Percentiles rank a stretch among this genome's conserved stretches.
These are phyloP conservation scores for Globisporangium megalacanthum DNA, from an alignment of 352 stramenopile genomes.

Conservation along the genomic window DNA sequence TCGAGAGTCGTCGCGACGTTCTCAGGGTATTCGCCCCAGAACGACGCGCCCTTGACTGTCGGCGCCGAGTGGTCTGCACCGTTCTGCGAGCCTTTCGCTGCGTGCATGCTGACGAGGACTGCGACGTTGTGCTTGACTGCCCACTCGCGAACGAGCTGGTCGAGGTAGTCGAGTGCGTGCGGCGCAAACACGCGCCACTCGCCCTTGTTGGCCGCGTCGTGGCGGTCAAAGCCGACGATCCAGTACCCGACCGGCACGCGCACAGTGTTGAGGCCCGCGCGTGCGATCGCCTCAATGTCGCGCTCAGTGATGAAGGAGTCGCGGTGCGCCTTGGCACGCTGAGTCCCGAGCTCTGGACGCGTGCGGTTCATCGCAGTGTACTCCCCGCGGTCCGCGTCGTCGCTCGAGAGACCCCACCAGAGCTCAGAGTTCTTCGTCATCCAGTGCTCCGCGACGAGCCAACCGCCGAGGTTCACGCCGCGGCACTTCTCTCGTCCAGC, in stretches of 20 bases:
- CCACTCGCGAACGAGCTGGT: slow-evolving; percentile 42
- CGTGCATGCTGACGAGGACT: slow-evolving; percentile 45
- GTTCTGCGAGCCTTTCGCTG: slow-evolving; percentile 52
- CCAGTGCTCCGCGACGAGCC: slow-evolving; percentile 77
- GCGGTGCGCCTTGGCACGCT: slow-evolving; percentile 45
- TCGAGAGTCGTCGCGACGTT: slow-evolving; percentile 22
- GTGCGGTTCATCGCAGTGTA: slow-evolving; percentile 49
- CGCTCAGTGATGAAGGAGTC: slow-evolving; percentile 60
- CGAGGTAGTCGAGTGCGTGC: slow-evolving; percentile 42
- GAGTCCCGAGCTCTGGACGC: slow-evolving; percentile 26
- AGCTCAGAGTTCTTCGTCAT: slow-evolving; percentile 58
- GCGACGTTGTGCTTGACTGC: slow-evolving; percentile 44
- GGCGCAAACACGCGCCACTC: slow-evolving; percentile 51
- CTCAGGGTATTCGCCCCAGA: slow-evolving; percentile 11
- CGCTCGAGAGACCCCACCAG: slow-evolving; percentile 39
- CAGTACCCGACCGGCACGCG: slow-evolving; percentile 77
- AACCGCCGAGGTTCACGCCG: slow-evolving; percentile 74
- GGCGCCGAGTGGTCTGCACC: slow-evolving; percentile 45
- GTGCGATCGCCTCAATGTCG: slow-evolving; percentile 57
- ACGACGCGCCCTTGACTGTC: slow-evolving; percentile 38
- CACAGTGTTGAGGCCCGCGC: slow-evolving; percentile 67
- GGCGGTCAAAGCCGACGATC: slow-evolving; percentile 63
- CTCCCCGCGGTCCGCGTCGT: slow-evolving; percentile 41
- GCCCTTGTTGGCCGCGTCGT: slow-evolving; percentile 31
- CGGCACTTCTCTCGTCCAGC: slow-evolving; percentile 33